phyloP scores from a whole-genome alignment of 768 basidiomycete species.

The Boletus rubroflammeus region DNA sequence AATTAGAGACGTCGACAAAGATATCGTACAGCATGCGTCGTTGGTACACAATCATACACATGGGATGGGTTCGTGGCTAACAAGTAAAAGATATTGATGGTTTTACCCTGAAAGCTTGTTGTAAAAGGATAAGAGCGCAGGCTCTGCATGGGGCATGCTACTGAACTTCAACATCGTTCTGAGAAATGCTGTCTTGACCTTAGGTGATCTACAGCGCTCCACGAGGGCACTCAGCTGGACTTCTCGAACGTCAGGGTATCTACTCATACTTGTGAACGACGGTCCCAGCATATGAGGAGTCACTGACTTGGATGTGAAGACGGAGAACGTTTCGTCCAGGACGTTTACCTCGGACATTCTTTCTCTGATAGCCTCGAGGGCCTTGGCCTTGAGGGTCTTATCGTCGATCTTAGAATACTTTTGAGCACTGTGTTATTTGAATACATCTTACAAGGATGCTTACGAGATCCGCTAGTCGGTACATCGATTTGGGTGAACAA shows the following conservation, averaged over 20 bases:
- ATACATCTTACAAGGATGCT: not conserved
- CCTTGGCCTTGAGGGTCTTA: slow-evolving; percentile 12
- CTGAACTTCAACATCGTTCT: not conserved
- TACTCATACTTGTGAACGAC: slow-evolving; percentile 1
- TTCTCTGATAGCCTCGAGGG: slow-evolving; percentile 18
- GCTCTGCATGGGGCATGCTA: slow-evolving; percentile 8
- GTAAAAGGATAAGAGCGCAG: slow-evolving; percentile 15
- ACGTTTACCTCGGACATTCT: slow-evolving; percentile 18
- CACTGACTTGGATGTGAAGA: slow-evolving; percentile 24
- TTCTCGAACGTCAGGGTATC: slow-evolving; percentile 16
- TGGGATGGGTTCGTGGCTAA: not conserved
- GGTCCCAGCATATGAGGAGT: not conserved
- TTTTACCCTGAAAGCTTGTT: slow-evolving; percentile 6
- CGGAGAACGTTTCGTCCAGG: slow-evolving; percentile 25
- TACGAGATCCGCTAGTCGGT: slow-evolving; percentile 33
- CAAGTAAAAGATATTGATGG: not conserved
- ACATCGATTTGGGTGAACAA: slow-evolving; percentile 39
- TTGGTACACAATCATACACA: not conserved
- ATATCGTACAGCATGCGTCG: not conserved
- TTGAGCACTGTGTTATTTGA: not conserved
- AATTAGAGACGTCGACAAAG: not conserved
- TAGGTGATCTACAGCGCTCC: slow-evolving; percentile 1
- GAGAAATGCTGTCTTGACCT: slow-evolving; percentile 17
- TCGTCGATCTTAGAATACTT: slow-evolving; percentile 9
- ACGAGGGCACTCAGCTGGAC: slow-evolving; percentile 17